Evolutionary conservation across 805 yeast genomes (phyloP), one percentile per base, ranked within the genome.

Genomic region (Lipomyces sp.): DNA sequence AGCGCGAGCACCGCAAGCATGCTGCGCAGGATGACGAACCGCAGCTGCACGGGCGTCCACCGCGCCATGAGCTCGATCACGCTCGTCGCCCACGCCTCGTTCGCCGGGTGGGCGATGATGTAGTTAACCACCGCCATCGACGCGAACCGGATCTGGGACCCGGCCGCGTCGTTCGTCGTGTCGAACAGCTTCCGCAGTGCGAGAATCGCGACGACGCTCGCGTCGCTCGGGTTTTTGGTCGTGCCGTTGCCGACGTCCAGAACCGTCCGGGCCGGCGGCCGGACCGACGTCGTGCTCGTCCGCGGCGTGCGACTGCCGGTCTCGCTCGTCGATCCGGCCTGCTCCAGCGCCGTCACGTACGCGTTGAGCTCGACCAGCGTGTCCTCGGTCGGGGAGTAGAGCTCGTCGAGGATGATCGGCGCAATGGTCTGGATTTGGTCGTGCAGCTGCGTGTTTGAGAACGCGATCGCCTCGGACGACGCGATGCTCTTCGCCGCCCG

Each of bases 41-140:
- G 73, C 57, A 81, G 74, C 63, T 81, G 95, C 34, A 82, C 93
- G 0, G 88, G 97, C 8, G 87, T 79, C 78, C 90, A 87, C 35
- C 79, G 77, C 6, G 89, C 81, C 51, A 86, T 76, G 55, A 80
- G 71, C 55, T 82, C 83, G 33, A 86, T 68, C 41, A 90, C 70
- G 8, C 73, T 66, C 26, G 76, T 71, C 2, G 78, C 72, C 90
- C 90, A 84, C 7, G 49, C 24, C 33, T 47, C 49, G 33, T 57
- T 63, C n/a, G 63, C 59, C 1, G 63, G 19, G 39, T 39, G 68
- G 18, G 42, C 62, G 54, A 73, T 63, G 37, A 79, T 62, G 58
- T 74, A 78, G 14, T 70, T 65, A 8, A 80, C 69, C 19, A 86
- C 70, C 3, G 80, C 74, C 19, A 68, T 70, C 0, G 88, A 77